Evolutionary conservation across 23 red algal species (phyloP), one percentile per base, ranked within the genome.

Genomic region (Gracilaria gracilis): DNA sequence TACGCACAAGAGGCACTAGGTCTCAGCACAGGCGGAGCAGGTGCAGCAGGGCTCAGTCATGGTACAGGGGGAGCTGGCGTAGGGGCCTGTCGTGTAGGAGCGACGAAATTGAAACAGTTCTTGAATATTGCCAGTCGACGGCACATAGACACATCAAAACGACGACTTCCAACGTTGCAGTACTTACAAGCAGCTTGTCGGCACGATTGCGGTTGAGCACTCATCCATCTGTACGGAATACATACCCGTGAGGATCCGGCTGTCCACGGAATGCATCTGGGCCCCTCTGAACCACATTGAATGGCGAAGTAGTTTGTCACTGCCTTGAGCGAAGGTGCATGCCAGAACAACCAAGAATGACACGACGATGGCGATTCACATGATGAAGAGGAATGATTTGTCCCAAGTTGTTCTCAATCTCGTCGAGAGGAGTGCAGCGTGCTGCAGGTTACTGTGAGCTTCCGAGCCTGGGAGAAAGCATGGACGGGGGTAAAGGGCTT

Each of bases 271-370:
- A 47, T 62, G 85, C 85, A 89, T 17, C 85, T 44, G 17, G 85
- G 85, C 12, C 85, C 71, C 49, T 70, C 62, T 4, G 33, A 71
- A 14, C 38, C 31, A 69, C 85, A 89, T 13, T 59, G 51, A 13
- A 72, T 50, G 31, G 85, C 85, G 20, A 51, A 34, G 72, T 89
- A 89, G 74, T 89, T n/a, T 89, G 57, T 89, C 54, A 59, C 35
- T 19, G 76, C 16, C 20, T 11, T 57, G 76, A 2, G 76, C 76
- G 0, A n/a, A 19, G 28, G 54, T 47, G 29, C 21, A 28, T 4
- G 59, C 24, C 59, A 62, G 59, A 8, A 62, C 59, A 4, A 24
- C 9, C 24, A 25, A 29, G 24, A 62, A 31, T 4, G 59, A 62
- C 23, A 62, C n/a, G 2, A 31, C 59, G 27, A 62, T 14, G 21